Percentiles rank a stretch among this genome's conserved stretches.
Evolutionary conservation across 371 early-diverging fungal species (phyloP).

Genomic region (Phascolomyces articulosus): DNA sequence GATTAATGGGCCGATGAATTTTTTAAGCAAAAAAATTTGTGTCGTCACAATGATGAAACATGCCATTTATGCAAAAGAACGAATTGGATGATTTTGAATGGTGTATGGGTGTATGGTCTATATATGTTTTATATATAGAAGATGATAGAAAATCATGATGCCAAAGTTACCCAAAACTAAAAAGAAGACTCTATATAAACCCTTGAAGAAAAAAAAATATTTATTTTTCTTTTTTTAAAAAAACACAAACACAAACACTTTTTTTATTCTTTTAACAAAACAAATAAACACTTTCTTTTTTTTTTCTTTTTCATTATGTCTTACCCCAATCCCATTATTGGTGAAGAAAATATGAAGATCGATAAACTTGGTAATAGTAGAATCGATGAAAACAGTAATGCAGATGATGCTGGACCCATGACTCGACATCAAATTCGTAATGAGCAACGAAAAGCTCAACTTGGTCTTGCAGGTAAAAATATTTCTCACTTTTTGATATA

Average conservation of each 20-base stretch:
- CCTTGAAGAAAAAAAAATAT: no score
- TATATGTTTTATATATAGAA: no score
- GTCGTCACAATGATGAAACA: neutral
- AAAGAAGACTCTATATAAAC: no score
- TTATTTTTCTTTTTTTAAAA: no score
- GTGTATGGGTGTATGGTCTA: no score
- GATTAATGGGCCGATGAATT: no score
- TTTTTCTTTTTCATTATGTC: neutral
- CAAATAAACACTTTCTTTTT: neutral
- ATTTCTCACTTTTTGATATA: neutral
- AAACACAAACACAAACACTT: no score
- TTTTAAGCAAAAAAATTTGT: neutral
- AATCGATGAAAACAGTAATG: slow-evolving; percentile 1
- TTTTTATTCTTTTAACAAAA: no score
- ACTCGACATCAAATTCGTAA: slow-evolving; percentile 1
- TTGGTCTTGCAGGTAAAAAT: slow-evolving; percentile 5
- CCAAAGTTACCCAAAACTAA: no score
- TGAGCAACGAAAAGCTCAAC: slow-evolving; percentile 13
- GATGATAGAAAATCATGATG: no score
- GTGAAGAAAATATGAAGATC: slow-evolving; percentile 34
- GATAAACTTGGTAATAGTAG: slow-evolving; percentile 21
- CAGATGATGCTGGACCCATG: neutral
- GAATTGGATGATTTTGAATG: no score
- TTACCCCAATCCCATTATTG: slow-evolving; percentile 3
- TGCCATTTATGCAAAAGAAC: neutral